These are phyloP conservation scores for Blumeria hordei DNA, from an alignment of 2,329 filamentous ascomycete species.

Conservation along the genomic window DNA sequence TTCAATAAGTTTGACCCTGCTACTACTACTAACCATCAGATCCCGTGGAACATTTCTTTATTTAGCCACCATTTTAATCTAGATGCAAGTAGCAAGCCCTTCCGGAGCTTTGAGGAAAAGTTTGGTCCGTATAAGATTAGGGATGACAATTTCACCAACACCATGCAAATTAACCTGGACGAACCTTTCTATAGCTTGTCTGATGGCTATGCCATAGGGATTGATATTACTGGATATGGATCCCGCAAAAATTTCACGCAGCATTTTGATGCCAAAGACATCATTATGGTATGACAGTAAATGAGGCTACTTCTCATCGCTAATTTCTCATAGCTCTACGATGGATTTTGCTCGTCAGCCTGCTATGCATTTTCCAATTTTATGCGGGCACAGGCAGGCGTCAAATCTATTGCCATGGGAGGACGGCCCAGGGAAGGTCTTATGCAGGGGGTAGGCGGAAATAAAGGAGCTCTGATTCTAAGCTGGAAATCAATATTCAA, in stretches of 20 bases:
- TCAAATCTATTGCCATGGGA: no score
- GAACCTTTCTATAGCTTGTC: constrained; percentile 6
- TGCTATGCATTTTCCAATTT: constrained; percentile 32
- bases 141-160: constrained; percentile 6
- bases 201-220: constrained; percentile 8
- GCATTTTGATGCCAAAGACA: constrained; percentile 19
- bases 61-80: constrained; percentile 9
- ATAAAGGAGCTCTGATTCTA: no score
- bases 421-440: no score
- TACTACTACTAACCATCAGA: constrained; percentile 7
- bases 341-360: constrained; percentile 34
- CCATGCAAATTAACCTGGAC: constrained; percentile 9
- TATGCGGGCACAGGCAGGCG: constrained; percentile 23
- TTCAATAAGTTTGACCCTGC: constrained; percentile 11
- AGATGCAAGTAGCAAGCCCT: constrained; percentile 7
- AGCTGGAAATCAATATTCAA: constrained; percentile 16
- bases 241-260: constrained; percentile 10
- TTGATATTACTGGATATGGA: constrained; percentile 16
- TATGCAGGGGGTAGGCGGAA: no score
- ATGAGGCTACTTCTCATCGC: no score
- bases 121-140: constrained; percentile 6
- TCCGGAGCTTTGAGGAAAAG: constrained; percentile 7
- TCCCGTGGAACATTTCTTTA: constrained; percentile 6
- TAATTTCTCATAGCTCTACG: no score
- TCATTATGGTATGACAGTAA: no score